These are phyloP conservation scores for Trichoderma harzianum DNA, from an alignment of 2,329 filamentous ascomycete species.

Conservation along the genomic window DNA sequence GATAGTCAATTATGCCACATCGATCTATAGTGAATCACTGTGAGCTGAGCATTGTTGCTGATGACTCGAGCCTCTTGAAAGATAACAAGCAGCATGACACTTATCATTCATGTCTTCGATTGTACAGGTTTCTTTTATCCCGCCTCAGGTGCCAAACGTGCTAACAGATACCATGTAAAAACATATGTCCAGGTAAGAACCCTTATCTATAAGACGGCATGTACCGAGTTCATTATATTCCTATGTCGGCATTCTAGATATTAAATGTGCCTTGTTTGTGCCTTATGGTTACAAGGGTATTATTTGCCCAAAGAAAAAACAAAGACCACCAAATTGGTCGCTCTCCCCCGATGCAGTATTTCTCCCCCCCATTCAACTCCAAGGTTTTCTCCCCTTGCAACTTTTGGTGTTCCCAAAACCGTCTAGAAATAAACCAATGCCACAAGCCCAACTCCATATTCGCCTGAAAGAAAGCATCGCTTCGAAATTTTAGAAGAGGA, in stretches of 20 bases:
- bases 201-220: neutral
- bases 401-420: neutral
- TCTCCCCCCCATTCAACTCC: neutral
- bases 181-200: neutral
- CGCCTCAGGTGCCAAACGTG: neutral
- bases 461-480: neutral
- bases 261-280: neutral
- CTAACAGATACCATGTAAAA: neutral
- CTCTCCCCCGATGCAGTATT: neutral
- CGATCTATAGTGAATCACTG: neutral
- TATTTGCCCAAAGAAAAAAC: neutral
- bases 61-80: neutral
- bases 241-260: neutral
- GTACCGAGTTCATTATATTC: neutral
- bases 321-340: neutral
- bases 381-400: neutral
- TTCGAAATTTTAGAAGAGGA: neutral
- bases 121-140: neutral
- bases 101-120: neutral
- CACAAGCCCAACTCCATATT: constrained; percentile 5
- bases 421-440: neutral
- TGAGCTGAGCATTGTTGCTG: neutral
- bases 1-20: neutral
- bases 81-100: neutral
- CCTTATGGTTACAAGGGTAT: constrained; percentile 2